Conservation (phyloP, 768 basidiomycete species). For the Sarcomyxa edulis region DNA sequence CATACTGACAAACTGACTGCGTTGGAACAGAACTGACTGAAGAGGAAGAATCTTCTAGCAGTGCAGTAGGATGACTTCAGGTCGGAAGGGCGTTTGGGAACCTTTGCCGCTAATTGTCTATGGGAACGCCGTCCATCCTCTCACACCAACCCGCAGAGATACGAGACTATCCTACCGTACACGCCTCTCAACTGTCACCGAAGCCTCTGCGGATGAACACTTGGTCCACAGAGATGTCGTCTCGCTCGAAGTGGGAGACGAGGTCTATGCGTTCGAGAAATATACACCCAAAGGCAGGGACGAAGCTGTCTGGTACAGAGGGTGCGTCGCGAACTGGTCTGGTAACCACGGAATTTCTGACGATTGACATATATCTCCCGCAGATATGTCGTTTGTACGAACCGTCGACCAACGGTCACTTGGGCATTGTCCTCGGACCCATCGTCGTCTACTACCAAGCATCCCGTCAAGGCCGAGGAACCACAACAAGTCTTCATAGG, state of each 20-base stretch:
- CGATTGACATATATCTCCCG: conserved; percentile 3
- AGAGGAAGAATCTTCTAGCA: no score
- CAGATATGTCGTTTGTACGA: conserved; percentile 85
- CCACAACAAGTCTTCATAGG: conserved; percentile 89
- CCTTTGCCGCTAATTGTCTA: conserved; percentile 70
- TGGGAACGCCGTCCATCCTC: conserved; percentile 85
- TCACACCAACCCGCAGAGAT: conserved; percentile 70
- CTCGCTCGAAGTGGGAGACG: conserved; percentile 89
- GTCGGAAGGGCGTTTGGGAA: conserved; percentile 37
- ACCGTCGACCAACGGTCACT: conserved; percentile 64
- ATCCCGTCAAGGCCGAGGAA: conserved; percentile 62
- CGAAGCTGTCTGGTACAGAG: conserved; percentile 88
- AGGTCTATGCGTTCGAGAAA: conserved; percentile 95
- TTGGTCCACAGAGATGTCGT: conserved; percentile 71
- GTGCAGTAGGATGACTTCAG: no score
- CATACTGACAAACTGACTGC: no score
- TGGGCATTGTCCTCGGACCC: conserved; percentile 60
- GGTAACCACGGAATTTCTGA: no score
- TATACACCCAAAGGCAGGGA: conserved; percentile 73
- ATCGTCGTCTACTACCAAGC: conserved; percentile 41
- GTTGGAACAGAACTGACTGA: no score
- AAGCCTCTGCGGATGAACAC: conserved; percentile 58
- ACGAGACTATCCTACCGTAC: conserved; percentile 55
- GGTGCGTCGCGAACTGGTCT: conserved; percentile 59
- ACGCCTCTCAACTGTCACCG: conserved; percentile 57